A percentile compares a stretch with the other conserved stretches of the same genome.
phyloP scores from a whole-genome alignment of 2,329 filamentous ascomycete species.

The Claviceps quebecensis region DNA sequence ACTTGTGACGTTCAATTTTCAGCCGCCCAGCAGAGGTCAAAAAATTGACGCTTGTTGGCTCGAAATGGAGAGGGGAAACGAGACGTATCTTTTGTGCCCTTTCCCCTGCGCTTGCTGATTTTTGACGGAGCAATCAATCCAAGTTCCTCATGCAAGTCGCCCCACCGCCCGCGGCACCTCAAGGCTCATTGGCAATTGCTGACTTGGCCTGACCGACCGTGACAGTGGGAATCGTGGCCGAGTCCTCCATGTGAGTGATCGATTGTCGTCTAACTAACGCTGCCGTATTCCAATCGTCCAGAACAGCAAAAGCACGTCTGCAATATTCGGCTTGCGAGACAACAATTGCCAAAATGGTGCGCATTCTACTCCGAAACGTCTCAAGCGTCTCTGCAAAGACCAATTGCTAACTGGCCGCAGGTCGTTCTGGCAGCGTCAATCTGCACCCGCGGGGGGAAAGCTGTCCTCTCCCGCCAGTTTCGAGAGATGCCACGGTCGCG shows the following conservation, averaged over 20 bases:
- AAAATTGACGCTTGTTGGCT: background rate
- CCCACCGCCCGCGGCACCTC: background rate
- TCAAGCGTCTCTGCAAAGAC: background rate
- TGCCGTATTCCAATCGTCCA: background rate
- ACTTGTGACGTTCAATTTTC: background rate
- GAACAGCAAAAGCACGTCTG: background rate
- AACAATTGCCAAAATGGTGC: conserved; percentile 25
- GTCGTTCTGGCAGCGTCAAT: conserved; percentile 98
- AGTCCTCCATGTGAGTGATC: background rate
- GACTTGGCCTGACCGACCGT: background rate
- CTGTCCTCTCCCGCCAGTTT: conserved; percentile 94
- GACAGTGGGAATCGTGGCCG: background rate
- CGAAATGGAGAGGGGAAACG: background rate
- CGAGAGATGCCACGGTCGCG: conserved; percentile 93
- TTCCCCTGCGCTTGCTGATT: background rate
- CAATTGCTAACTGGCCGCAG: conserved; percentile 30
- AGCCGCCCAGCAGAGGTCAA: background rate
- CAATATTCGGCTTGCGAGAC: conserved; percentile 4
- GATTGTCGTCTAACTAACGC: background rate
- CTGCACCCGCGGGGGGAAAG: conserved; percentile 95
- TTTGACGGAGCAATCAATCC: no score
- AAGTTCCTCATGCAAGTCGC: background rate
- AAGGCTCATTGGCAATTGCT: background rate
- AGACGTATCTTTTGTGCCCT: background rate
- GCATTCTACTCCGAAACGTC: conserved; percentile 5